These are phyloP conservation scores for Backusella circina DNA, from an alignment of 192 early-diverging fungal species.

Conservation along the genomic window DNA sequence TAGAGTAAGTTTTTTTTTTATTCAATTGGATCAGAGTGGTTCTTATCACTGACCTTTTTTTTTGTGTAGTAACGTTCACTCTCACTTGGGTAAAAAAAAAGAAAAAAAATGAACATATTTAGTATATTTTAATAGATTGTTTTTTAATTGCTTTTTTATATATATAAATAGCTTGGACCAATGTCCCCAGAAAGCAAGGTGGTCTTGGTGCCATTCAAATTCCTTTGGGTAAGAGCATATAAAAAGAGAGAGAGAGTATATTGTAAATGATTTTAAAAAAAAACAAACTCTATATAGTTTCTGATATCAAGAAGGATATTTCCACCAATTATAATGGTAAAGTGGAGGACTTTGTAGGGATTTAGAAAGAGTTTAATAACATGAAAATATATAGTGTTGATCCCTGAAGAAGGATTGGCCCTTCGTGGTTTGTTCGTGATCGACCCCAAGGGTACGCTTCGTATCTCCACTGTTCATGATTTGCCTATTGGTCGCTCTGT, in stretches of 20 bases:
- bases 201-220: constrained; percentile 90
- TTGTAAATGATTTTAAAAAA: no score
- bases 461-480: constrained; percentile 58
- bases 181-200: constrained; percentile 81
- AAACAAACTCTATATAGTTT: not conserved
- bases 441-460: constrained; percentile 57
- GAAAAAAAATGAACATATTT: not conserved
- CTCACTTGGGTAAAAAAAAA: constrained; percentile 22
- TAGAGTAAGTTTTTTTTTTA: constrained; percentile 45
- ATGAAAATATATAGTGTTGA: constrained; percentile 48
- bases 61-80: constrained; percentile 12
- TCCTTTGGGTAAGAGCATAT: constrained; percentile 41
- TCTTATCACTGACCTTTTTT: not conserved
- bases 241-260: not conserved
- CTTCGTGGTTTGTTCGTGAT: constrained; percentile 61
- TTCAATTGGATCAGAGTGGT: not conserved
- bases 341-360: no score
- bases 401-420: constrained; percentile 74
- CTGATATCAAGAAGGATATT: constrained; percentile 74
- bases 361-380: not conserved
- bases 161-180: constrained; percentile 82
- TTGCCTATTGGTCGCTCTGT: constrained; percentile 58
- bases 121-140: constrained; percentile 11
- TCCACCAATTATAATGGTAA: constrained; percentile 75
- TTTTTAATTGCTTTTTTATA: constrained; percentile 66